Evolutionary conservation across 352 stramenopile genomes (phyloP).

Genomic region (Phytophthora melonis): DNA sequence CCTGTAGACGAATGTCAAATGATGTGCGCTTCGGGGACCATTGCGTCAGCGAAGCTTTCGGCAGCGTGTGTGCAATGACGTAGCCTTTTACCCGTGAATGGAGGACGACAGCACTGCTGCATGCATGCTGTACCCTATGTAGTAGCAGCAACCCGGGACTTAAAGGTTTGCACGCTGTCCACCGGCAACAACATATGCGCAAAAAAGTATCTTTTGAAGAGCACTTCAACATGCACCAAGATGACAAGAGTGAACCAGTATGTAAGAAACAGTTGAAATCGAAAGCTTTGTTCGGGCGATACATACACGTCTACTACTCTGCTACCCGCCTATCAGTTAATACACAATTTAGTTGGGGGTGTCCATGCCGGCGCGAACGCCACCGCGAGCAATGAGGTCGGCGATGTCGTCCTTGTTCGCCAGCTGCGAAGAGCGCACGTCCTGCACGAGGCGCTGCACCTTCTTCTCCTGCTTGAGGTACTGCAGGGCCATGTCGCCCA

Average conservation of each 20-base stretch:
- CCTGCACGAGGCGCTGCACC: constrained; percentile 86
- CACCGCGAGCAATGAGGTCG: constrained; percentile 76
- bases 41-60: too few relatives aligned
- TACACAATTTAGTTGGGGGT: constrained; percentile 40
- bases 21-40: too few relatives aligned
- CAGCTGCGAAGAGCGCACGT: constrained; percentile 62
- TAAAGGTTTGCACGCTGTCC: too few relatives aligned
- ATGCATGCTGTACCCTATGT: too few relatives aligned
- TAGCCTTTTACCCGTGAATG: too few relatives aligned
- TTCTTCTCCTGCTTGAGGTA: constrained; percentile 97
- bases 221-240: not conserved
- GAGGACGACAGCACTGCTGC: too few relatives aligned
- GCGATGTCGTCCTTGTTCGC: constrained; percentile 73
- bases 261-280: too few relatives aligned
- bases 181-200: too few relatives aligned
- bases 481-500: constrained; percentile 91
- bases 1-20: too few relatives aligned
- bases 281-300: constrained; percentile 17
- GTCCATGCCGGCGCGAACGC: constrained; percentile 80
- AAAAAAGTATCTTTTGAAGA: not conserved
- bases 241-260: not conserved
- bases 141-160: too few relatives aligned
- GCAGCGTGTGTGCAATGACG: too few relatives aligned
- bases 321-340: constrained; percentile 7
- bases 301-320: constrained; percentile 10